Evolutionary conservation across 148 eudicot species (phyloP), one percentile per base, ranked within the genome.

Genomic region (Spergularia marina): DNA sequence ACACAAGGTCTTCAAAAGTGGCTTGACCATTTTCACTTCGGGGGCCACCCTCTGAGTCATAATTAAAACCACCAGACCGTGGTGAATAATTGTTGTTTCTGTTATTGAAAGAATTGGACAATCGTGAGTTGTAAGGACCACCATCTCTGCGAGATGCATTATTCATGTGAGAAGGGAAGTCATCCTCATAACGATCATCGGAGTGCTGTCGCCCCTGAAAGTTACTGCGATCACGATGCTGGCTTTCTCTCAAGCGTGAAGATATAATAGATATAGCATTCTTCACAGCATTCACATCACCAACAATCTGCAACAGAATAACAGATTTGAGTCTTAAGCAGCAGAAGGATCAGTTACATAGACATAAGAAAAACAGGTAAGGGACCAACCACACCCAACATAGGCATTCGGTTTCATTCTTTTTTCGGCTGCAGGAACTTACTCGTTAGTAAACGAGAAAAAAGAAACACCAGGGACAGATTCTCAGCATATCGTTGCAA

Each of bases 191-290:
- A 51, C 92, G 90, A 34, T 95, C 98, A 12, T 91, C 94, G 47
- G 98, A 90, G 53, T 87, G 87, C 73, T 78, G 64, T 80, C 94
- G 84, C 12, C 86, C 86, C 36, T 83, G 90, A 78, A 86, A 85
- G 74, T 85, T 84, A 77, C 86, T 77, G 61, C 99, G 91, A 74
- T 95, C 99, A 76, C 99, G 97, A 84, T 95, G 99, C 79, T 95
- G 99, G 80, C 99, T 95, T 85, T 95, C 98, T 78, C 92, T 89
- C 85, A 95, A 87, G 55, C 98, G 97, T 17, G 96, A 88, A 39
- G 99, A 89, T 56, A 92, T 91, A 64, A 84, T 85, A 70, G 87
- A 74, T 71, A 95, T 77, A 44, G 99, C 99, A 76, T 82, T 89
- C 83, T 92, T 95, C 72, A 95, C 99, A 53, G 88, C 82, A 86